Base-by-base conservation (phyloP, 2,329 filamentous ascomycete species). In the Curvularia verruculosa region DNA sequence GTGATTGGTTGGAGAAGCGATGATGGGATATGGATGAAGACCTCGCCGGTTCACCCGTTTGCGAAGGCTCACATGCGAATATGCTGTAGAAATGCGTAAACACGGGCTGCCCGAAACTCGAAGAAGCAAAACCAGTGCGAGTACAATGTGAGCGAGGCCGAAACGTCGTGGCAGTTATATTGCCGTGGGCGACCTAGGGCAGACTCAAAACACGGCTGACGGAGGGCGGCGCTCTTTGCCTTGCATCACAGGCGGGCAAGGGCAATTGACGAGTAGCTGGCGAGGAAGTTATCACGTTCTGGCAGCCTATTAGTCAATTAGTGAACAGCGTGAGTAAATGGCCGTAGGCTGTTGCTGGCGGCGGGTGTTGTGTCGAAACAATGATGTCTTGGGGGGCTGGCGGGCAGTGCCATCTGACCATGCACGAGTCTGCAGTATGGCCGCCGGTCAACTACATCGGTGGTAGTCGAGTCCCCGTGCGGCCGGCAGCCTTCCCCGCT, bases 381-480 rank as follows among this genome's bases (percentile, higher is more conserved):
- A 57, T 52, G 37, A 56, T 59, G 52, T 54, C 39, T 34, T 51
- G 48, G 55, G 28, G n/a, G 56, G 60, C 52, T 43, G 56, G 40
- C 53, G 54, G 59, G 59, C 57, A 53, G 57, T 63, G 57, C 52
- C 62, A 61, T 59, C 57, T 66, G 63, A 64, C 60, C 61, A 56
- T 40, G 58, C 49, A 53, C 36, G 41, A 52, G 56, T 43, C 51
- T 60, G 54, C 54, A 58, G 37, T 28, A 50, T 53, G 55, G 37
- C 18, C 49, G 49, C 61, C 63, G 63, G 61, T 64, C 54, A 56
- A 60, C 56, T 61, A 41, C 48, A 55, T 56, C 39, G 31, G 54
- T 54, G 45, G 51, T 57, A 57, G 54, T 46, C 39, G 19, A 23
- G 45, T 45, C 46, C 44, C 54, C 45, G 51, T 58, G 50, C 50